Conservation (phyloP, 2,329 filamentous ascomycete species). For the Alternaria postmessia region DNA sequence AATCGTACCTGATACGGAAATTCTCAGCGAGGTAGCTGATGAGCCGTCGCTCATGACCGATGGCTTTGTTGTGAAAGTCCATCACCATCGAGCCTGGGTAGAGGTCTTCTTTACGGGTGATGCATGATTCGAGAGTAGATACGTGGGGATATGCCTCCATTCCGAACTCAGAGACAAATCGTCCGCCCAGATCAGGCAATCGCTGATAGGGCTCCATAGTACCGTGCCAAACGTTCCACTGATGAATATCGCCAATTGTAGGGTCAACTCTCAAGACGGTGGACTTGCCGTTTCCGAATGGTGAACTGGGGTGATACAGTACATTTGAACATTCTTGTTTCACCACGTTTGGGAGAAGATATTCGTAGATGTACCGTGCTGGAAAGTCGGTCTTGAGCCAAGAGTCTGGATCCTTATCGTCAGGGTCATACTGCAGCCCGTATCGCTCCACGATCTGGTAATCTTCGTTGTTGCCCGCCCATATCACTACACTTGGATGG, state of each 20-base stretch:
- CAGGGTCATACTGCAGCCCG: constrained; percentile 76
- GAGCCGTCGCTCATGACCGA: constrained; percentile 84
- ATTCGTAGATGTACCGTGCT: constrained; percentile 89
- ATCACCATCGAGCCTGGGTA: constrained; percentile 85
- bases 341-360: constrained; percentile 75
- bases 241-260: constrained; percentile 87
- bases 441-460: constrained; percentile 82
- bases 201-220: constrained; percentile 85
- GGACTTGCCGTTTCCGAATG: constrained; percentile 79
- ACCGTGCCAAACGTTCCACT: constrained; percentile 98
- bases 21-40: constrained; percentile 92
- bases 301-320: constrained; percentile 81
- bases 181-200: constrained; percentile 83
- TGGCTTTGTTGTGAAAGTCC: constrained; percentile 96
- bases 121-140: constrained; percentile 80
- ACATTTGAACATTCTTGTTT: constrained; percentile 69
- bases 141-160: constrained; percentile 91
- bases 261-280: constrained; percentile 61
- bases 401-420: constrained; percentile 78
- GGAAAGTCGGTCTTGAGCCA: constrained; percentile 91
- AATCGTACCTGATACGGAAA: constrained; percentile 66
- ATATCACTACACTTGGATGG: constrained; percentile 86
- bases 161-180: constrained; percentile 93
- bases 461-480: constrained; percentile 93
- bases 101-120: constrained; percentile 64